phyloP scores from a whole-genome alignment of 2,329 filamentous ascomycete species.

The Cadophora sp. region DNA sequence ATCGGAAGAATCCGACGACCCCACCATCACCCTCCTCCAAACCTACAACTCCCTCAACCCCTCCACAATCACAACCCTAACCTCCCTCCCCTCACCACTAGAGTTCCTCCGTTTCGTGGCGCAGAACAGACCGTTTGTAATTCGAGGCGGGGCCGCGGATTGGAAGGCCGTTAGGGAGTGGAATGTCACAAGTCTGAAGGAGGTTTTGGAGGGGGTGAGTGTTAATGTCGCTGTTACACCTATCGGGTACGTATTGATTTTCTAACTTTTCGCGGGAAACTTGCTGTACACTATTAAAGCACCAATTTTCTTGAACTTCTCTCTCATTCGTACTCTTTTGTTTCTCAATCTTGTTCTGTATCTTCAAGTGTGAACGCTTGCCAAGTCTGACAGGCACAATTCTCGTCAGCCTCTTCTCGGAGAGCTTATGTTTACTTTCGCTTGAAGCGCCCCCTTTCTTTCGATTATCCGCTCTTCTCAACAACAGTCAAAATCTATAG shows the following conservation, averaged over 20 bases:
- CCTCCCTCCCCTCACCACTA: conserved; percentile 72
- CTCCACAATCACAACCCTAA: conserved; percentile 63
- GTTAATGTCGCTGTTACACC: conserved; percentile 85
- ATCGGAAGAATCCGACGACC: conserved; percentile 45
- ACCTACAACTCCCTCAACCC: conserved; percentile 79
- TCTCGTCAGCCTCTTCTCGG: too few relatives aligned
- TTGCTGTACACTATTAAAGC: too few relatives aligned
- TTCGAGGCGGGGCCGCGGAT: conserved; percentile 64
- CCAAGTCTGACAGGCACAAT: too few relatives aligned
- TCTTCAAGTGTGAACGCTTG: too few relatives aligned
- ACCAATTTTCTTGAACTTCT: too few relatives aligned
- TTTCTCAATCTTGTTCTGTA: background rate
- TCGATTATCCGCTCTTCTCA: too few relatives aligned
- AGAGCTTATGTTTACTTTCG: background rate
- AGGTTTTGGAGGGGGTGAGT: conserved; percentile 58
- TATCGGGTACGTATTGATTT: conserved; percentile 33
- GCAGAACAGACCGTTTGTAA: conserved; percentile 76
- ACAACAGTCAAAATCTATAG: background rate
- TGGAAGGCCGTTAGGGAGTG: conserved; percentile 71
- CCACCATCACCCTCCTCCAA: conserved; percentile 63
- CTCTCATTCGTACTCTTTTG: background rate
- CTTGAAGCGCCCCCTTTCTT: background rate
- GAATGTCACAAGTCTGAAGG: conserved; percentile 65
- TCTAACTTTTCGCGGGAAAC: background rate
- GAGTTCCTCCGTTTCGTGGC: conserved; percentile 83